Evolutionary conservation across 2,329 filamentous ascomycete species (phyloP).

Genomic region (Fusarium sp.): DNA sequence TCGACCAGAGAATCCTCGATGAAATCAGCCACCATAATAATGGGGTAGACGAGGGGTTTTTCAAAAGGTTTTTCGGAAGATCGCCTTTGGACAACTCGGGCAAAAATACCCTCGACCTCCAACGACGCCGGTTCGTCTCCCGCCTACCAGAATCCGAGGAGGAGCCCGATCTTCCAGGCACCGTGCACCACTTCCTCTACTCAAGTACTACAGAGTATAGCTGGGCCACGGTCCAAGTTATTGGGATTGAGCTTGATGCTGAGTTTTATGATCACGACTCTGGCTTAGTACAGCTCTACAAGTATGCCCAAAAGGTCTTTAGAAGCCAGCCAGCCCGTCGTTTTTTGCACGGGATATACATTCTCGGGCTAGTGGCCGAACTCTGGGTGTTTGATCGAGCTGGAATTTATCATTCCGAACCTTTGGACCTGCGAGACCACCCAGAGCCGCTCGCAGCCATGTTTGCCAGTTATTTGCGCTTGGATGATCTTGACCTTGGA

Average conservation of each 20-base stretch:
- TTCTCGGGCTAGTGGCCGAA: not conserved
- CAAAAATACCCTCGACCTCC: not conserved
- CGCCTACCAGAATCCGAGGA: not conserved
- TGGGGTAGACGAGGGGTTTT: not conserved
- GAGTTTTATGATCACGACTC: not conserved
- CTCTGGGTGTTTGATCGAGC: not conserved
- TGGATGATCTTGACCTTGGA: conserved; percentile 20
- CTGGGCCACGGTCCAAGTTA: not conserved
- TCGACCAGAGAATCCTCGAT: not conserved
- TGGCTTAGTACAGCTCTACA: not conserved
- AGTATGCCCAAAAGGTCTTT: not conserved
- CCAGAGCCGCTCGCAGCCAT: not conserved
- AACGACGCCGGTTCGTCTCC: not conserved
- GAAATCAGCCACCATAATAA: not conserved
- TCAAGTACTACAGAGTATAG: not conserved
- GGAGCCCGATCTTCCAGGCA: not conserved
- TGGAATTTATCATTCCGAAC: not conserved
- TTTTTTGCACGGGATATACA: not conserved
- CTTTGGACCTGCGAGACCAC: conserved; percentile 5
- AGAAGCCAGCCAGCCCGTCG: not conserved
- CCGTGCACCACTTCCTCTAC: not conserved
- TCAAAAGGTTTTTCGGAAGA: not conserved
- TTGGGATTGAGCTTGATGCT: not conserved
- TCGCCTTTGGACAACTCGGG: not conserved
- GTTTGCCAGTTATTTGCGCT: conserved; percentile 3